These are phyloP conservation scores for Xylaria sp. DNA, from an alignment of 2,329 filamentous ascomycete genomes.

Conservation along the genomic window DNA sequence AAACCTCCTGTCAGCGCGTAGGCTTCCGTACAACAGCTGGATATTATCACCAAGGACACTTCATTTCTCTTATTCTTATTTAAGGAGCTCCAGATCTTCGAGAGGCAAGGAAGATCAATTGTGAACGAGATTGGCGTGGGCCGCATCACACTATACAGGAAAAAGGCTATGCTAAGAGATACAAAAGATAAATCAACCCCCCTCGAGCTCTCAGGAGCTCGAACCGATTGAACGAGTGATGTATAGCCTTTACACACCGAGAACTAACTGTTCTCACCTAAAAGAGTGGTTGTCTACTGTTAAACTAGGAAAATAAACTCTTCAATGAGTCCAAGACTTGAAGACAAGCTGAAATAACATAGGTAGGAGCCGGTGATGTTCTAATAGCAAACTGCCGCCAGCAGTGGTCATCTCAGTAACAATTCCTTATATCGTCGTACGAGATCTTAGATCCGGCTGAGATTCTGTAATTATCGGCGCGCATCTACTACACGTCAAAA, in stretches of 20 bases:
- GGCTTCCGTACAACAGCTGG: no score
- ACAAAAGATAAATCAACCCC: background rate
- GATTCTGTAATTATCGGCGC: constrained; percentile 26
- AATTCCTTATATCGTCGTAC: constrained; percentile 19
- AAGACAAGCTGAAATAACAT: background rate
- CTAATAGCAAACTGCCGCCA: background rate
- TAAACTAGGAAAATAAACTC: background rate
- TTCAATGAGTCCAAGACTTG: background rate
- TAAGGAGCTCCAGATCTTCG: background rate
- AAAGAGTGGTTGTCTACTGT: background rate
- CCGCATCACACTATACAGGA: background rate
- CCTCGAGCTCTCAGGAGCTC: background rate
- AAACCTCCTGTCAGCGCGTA: no score
- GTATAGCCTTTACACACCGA: background rate
- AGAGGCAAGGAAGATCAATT: background rate
- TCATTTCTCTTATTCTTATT: background rate
- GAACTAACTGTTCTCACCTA: background rate
- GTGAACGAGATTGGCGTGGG: background rate
- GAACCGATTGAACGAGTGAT: background rate
- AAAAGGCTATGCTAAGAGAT: background rate
- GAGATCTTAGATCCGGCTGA: constrained; percentile 18
- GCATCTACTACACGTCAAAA: constrained; percentile 23
- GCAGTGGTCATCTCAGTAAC: constrained; percentile 17
- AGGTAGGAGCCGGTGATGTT: background rate
- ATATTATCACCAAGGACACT: background rate